Evolutionary conservation across 2,329 filamentous ascomycete genomes (phyloP), one percentile per base, ranked within the genome.

Genomic region (Colletotrichum eleusines): DNA sequence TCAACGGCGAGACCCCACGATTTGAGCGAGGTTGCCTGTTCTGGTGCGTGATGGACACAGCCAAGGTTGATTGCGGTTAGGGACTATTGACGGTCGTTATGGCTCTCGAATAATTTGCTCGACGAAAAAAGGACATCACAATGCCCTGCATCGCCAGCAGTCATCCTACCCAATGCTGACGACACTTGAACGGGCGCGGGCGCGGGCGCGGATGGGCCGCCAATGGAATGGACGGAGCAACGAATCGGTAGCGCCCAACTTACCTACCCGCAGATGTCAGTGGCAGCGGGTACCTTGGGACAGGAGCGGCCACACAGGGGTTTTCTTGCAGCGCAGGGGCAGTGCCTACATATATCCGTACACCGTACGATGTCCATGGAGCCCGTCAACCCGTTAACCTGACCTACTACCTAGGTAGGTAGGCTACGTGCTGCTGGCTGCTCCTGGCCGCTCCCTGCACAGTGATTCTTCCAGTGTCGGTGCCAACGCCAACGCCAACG

Each of bases 101-200:
- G 33, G 33, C 16, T 38, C 9, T n/a, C 6, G 7, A 40, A 38
- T 51, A 33, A 51, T 50, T 62, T 23, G n/a, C 44, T 35, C 38
- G 44, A 28, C 16, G 9, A 2, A n/a, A 46, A 46, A 46, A 46
- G 38, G 23, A 20, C 44, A 20, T 20, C 23, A 31, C 58, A 61
- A 11, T 18, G 14, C 40, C 40, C 20, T 20, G 44, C 42, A 61
- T 40, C 51, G 46, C 23, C 59, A 50, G 59, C 44, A 61, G 14
- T 33, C 31, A 40, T 40, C 31, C 44, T 31, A 31, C n/a, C 58
- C 31, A 38, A 26, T 20, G 33, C 35, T 26, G 59, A 63, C 33
- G 60, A 48, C 35, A 63, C 50, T n/a, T 14, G 16, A 38, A 54
- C 60, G 60, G 60, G 60, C 60, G 60, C 26, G 42, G 40, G 42